Base-by-base conservation (phyloP, 2,329 filamentous ascomycete genomes). In the Monilinia vaccinii-corymbosi region DNA sequence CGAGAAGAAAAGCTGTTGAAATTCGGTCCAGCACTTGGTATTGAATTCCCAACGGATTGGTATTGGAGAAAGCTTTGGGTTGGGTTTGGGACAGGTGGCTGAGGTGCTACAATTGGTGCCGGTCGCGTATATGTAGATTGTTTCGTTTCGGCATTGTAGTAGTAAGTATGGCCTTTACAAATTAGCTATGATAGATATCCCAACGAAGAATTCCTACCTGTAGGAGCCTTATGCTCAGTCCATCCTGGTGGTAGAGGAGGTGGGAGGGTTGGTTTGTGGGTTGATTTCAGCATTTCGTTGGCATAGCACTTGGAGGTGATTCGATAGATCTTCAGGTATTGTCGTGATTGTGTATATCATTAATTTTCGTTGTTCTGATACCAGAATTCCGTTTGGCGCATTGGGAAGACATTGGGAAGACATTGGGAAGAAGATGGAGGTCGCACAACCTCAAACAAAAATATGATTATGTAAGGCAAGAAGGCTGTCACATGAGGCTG, bases 201-300 rank as follows among this genome's bases (percentile, higher is more conserved):
- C 11, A 28, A 16, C 5, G 16, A 42, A n/a, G 18, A 42, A 6
- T 47, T 38, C 34, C 8, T 48, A 60, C 58, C 84, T 55, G 87
- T 87, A 7, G 91, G 92, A 56, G 92, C 91, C 74, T 86, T 92
- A 75, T 97, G 91, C 73, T 96, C 89, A n/a, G 88, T 90, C 92
- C 92, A 97, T 64, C 90, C 91, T 47, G 86, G 79, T 32, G 86
- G 87, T 0, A 97, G 78, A 40, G 88, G 83, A 49, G 82, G 78
- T 14, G 60, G 65, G 25, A 63, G 55, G 11, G 81, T 79, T 25
- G 84, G 79, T 62, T 82, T 84, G 73, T 92, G 85, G n/a, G 89
- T 92, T 23, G 87, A 89, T 71, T 85, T 91, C 52, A 93, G 77
- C 87, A 91, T 91, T 28, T 53, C 63, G 13, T 36, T 32, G 34